A percentile compares a stretch with the other conserved stretches of the same genome.
Conservation (phyloP, 2,329 filamentous ascomycete genomes). For the Alternaria brassicicola region DNA sequence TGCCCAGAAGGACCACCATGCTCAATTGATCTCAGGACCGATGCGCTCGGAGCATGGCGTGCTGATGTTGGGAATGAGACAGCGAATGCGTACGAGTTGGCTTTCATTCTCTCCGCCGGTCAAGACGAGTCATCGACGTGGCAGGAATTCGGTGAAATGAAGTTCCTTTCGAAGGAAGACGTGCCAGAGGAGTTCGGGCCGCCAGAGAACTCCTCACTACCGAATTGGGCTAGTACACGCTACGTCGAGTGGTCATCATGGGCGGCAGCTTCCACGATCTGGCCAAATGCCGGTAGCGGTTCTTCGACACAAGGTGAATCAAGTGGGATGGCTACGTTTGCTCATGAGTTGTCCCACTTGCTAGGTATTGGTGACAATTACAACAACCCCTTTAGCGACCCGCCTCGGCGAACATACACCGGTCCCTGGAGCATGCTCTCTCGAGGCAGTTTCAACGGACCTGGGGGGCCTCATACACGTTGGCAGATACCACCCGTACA, state of each 20-base stretch:
- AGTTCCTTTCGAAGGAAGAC: constrained; percentile 55
- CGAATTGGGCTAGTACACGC: constrained; percentile 58
- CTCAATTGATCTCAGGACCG: constrained; percentile 56
- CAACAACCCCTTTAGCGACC: constrained; percentile 59
- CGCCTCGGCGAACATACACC: constrained; percentile 56
- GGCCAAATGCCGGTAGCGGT: constrained; percentile 61
- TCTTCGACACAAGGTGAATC: constrained; percentile 62
- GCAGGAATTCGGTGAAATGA: constrained; percentile 65
- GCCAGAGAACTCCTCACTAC: constrained; percentile 50
- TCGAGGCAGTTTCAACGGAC: constrained; percentile 60
- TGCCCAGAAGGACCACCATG: constrained; percentile 56
- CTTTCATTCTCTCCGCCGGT: constrained; percentile 61
- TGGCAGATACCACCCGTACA: constrained; percentile 60
- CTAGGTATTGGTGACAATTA: constrained; percentile 62
- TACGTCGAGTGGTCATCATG: constrained; percentile 63
- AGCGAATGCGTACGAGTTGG: constrained; percentile 57
- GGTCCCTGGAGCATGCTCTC: constrained; percentile 62
- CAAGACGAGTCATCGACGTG: constrained; percentile 63
- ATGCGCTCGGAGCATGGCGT: constrained; percentile 58
- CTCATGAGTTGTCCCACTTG: constrained; percentile 60
- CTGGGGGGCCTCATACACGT: constrained; percentile 59
- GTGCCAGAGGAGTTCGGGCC: constrained; percentile 59
- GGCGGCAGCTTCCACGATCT: constrained; percentile 58
- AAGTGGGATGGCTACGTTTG: constrained; percentile 60
- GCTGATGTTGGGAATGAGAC: constrained; percentile 59